phyloP scores from a whole-genome alignment of 2,329 filamentous ascomycete species.

The Aspergillus uvarum region DNA sequence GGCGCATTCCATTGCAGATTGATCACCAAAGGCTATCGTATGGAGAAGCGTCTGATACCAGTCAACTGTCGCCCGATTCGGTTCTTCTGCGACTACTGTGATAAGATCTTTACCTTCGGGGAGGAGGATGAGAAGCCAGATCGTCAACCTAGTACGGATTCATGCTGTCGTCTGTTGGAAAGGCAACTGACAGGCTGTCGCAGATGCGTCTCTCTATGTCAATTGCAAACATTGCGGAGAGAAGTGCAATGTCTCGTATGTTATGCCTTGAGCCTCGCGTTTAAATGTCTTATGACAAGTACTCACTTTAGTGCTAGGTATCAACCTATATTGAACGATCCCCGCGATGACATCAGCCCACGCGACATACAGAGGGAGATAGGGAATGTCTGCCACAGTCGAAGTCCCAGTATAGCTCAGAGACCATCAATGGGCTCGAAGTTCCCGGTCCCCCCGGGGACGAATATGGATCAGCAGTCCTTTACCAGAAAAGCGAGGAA shows the following conservation, averaged over 20 bases:
- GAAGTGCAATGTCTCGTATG: conserved; percentile 25
- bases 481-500: conserved; percentile 24
- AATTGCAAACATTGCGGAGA: conserved; percentile 24
- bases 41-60: conserved; percentile 30
- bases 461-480: conserved; percentile 17
- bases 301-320: conserved; percentile 16
- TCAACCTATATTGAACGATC: conserved; percentile 24
- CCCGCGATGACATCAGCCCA: conserved; percentile 20
- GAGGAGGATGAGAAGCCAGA: conserved; percentile 19
- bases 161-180: neutral
- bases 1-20: conserved; percentile 16
- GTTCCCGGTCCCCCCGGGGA: conserved; percentile 9
- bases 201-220: conserved; percentile 18
- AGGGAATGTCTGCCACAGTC: conserved; percentile 14
- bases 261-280: neutral
- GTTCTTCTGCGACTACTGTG: conserved; percentile 29
- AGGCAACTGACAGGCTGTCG: conserved; percentile 2
- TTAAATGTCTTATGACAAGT: neutral
- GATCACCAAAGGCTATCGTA: conserved; percentile 33
- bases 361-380: conserved; percentile 20
- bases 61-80: conserved; percentile 27
- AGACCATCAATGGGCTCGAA: conserved; percentile 18
- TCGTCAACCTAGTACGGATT: conserved; percentile 19
- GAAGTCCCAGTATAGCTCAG: conserved; percentile 23
- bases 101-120: conserved; percentile 24